Evolutionary conservation across 148 eudicot species (phyloP).

Genomic region (Arctostaphylos glauca): DNA sequence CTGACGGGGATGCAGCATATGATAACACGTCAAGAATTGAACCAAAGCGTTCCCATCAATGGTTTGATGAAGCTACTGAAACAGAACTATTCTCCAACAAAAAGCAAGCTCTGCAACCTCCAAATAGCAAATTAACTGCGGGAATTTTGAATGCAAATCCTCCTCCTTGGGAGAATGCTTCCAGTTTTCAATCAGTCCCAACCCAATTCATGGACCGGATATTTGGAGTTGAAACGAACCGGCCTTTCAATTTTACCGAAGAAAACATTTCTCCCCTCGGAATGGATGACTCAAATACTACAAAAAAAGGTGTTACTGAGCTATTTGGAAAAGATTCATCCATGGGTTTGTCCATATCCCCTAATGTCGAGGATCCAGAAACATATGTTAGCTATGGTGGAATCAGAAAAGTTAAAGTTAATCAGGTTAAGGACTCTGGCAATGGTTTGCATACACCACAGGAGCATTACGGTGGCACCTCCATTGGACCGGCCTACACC

Average conservation of each 20-base stretch:
- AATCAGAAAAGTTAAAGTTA: slow-evolving; percentile 49
- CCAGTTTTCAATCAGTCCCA: slow-evolving; percentile 36
- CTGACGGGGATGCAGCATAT: slow-evolving; percentile 36
- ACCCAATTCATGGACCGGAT: slow-evolving; percentile 46
- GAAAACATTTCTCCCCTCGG: slow-evolving; percentile 22
- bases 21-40: slow-evolving; percentile 36
- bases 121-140: slow-evolving; percentile 28
- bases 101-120: slow-evolving; percentile 40
- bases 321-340: slow-evolving; percentile 35
- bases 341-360: slow-evolving; percentile 46
- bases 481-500: slow-evolving; percentile 30
- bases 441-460: slow-evolving; percentile 21
- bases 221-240: slow-evolving; percentile 35
- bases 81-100: slow-evolving; percentile 49
- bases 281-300: slow-evolving; percentile 21
- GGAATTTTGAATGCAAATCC: slow-evolving; percentile 24
- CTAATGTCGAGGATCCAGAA: slow-evolving; percentile 35
- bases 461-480: slow-evolving; percentile 16
- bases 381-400: slow-evolving; percentile 40
- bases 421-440: slow-evolving; percentile 48
- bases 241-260: slow-evolving; percentile 22
- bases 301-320: slow-evolving; percentile 23
- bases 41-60: slow-evolving; percentile 41
- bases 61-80: slow-evolving; percentile 45
- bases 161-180: slow-evolving; percentile 39